Conservation (phyloP, 495 filamentous ascomycete species). For the Cercophora sp. region DNA sequence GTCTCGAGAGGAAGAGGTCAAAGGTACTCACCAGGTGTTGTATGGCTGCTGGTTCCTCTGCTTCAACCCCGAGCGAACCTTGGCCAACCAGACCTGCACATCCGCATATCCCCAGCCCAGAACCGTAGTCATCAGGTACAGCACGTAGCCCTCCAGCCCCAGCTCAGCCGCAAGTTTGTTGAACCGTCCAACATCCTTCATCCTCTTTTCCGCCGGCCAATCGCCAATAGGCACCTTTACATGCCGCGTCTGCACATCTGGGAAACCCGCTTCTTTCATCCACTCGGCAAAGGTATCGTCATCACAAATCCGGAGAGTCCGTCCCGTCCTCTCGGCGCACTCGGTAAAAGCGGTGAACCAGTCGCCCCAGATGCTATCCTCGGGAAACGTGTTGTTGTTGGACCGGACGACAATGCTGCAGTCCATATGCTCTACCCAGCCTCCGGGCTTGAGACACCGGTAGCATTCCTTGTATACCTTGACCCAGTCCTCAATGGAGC, state of each 20-base stretch:
- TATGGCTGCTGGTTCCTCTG: neutral
- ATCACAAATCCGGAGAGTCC: neutral
- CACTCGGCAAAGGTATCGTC: neutral
- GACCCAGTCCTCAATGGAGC: constrained; percentile 54
- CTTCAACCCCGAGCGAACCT: neutral
- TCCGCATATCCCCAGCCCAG: neutral
- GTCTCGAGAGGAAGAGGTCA: neutral
- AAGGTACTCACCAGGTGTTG: neutral
- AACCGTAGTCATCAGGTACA: neutral
- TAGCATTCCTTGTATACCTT: constrained; percentile 33
- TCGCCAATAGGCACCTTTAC: neutral
- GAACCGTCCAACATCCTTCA: neutral
- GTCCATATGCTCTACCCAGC: constrained; percentile 29
- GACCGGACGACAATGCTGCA: constrained; percentile 16
- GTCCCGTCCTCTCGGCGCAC: neutral
- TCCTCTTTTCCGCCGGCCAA: neutral
- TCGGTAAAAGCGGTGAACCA: neutral
- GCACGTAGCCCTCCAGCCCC: neutral
- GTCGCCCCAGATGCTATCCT: neutral
- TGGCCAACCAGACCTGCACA: neutral
- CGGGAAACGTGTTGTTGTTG: constrained; percentile 32
- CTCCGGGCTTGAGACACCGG: constrained; percentile 37
- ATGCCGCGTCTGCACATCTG: neutral
- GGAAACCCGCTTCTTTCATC: neutral
- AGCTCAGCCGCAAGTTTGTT: neutral